Conservation (phyloP, 2,329 filamentous ascomycete species). For the Parastagonospora avenae region DNA sequence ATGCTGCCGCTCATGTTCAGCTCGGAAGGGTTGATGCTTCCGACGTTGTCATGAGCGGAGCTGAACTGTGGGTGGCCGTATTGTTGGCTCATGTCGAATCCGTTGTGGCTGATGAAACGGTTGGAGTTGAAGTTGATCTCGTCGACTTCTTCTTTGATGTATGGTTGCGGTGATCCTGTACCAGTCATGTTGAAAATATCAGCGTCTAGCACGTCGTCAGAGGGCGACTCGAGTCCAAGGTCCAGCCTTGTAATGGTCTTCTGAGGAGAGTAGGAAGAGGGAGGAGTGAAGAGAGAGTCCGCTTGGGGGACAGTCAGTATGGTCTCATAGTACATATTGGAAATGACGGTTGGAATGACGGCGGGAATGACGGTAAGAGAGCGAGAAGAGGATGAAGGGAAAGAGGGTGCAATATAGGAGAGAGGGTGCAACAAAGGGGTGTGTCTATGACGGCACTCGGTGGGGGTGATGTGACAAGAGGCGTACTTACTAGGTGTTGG, state of each 20-base stretch:
- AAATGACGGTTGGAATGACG: constrained; percentile 23
- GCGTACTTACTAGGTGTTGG: constrained; percentile 47
- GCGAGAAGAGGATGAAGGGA: constrained; percentile 5
- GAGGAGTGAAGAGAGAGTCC: constrained; percentile 49
- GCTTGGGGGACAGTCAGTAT: constrained; percentile 49
- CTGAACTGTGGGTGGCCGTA: constrained; percentile 55
- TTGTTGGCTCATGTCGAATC: constrained; percentile 59
- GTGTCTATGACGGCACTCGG: constrained; percentile 41
- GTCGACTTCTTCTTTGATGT: constrained; percentile 72
- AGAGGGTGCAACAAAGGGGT: constrained; percentile 16
- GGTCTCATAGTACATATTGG: constrained; percentile 41
- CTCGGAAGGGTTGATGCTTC: constrained; percentile 79
- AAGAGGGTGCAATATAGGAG: constrained; percentile 30
- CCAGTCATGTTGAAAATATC: constrained; percentile 59
- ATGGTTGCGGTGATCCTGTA: constrained; percentile 61
- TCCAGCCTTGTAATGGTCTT: constrained; percentile 46
- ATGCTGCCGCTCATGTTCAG: constrained; percentile 71
- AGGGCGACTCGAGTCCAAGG: constrained; percentile 43
- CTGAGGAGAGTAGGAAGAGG: constrained; percentile 48
- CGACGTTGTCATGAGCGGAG: constrained; percentile 43
- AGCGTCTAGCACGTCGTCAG: constrained; percentile 50
- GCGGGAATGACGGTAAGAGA: constrained; percentile 4
- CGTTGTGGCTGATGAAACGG: constrained; percentile 55
- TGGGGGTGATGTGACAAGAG: constrained; percentile 35
- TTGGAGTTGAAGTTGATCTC: constrained; percentile 62